Evolutionary conservation across 2,329 filamentous ascomycete genomes (phyloP).

Genomic region (Apiospora marii): DNA sequence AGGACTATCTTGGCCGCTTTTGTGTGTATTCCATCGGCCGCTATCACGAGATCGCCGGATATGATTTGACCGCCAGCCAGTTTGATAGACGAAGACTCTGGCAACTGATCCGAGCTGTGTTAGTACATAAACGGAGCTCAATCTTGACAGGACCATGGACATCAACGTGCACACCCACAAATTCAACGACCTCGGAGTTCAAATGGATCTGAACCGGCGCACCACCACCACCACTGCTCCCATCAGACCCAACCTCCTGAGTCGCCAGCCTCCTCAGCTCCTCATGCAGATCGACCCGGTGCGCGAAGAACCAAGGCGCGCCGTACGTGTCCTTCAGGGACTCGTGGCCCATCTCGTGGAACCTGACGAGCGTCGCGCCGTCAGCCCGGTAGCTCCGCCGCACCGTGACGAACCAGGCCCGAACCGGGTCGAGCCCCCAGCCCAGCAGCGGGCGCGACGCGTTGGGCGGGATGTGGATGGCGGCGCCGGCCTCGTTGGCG

Average conservation of each 20-base stretch:
- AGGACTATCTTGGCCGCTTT: slow-evolving; percentile 37
- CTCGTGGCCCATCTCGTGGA: slow-evolving; percentile 31
- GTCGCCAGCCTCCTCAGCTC: slow-evolving; percentile 45
- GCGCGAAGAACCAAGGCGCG: slow-evolving; percentile 45
- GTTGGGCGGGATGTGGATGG: slow-evolving; percentile 50
- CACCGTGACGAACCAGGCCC: slow-evolving; percentile 35
- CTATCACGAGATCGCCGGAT: slow-evolving; percentile 49
- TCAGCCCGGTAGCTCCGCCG: slow-evolving; percentile 32
- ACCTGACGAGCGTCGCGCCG: slow-evolving; percentile 29
- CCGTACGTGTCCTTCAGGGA: slow-evolving; percentile 38
- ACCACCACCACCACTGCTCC: slow-evolving; percentile 27
- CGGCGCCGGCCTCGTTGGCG: slow-evolving; percentile 51
- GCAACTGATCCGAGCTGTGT: neutral
- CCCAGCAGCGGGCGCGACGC: slow-evolving; percentile 42
- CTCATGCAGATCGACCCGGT: slow-evolving; percentile 51
- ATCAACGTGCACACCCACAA: slow-evolving; percentile 34
- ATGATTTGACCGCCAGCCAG: slow-evolving; percentile 41
- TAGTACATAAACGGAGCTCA: neutral
- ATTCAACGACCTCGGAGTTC: slow-evolving; percentile 35
- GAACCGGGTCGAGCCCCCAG: slow-evolving; percentile 45
- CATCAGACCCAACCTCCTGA: slow-evolving; percentile 33
- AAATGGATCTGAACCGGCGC: slow-evolving; percentile 39
- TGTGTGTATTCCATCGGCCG: slow-evolving; percentile 52
- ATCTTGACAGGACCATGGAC: neutral
- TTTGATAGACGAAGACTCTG: slow-evolving; percentile 58